Conservation (phyloP, 108 stramenopile species). For the Nitzschia sp. region DNA sequence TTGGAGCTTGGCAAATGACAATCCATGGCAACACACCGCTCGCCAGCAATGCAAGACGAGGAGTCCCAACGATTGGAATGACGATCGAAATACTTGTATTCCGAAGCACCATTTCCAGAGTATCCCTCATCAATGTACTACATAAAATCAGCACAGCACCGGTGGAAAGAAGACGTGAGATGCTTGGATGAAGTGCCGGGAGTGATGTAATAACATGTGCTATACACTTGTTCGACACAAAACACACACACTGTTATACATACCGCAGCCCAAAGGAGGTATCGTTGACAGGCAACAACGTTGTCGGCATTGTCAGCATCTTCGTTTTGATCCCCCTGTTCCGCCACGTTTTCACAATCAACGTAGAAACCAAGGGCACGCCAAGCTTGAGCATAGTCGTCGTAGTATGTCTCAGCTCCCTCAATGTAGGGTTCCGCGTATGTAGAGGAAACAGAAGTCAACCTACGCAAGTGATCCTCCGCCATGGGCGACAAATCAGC, state of each 20-base stretch:
- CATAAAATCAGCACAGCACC: no score
- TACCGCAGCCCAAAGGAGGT: constrained; percentile 58
- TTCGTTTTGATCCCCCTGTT: neutral
- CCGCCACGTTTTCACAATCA: constrained; percentile 43
- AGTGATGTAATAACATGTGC: no score
- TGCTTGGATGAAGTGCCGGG: no score
- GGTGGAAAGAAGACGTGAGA: no score
- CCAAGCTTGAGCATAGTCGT: constrained; percentile 56
- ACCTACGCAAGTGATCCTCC: constrained; percentile 8
- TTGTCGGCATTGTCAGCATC: neutral
- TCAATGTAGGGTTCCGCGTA: neutral
- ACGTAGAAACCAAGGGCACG: constrained; percentile 50
- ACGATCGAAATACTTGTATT: constrained; percentile 51
- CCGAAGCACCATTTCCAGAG: constrained; percentile 48
- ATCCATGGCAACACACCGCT: constrained; percentile 61
- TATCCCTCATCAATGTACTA: constrained; percentile 55
- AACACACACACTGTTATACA: neutral
- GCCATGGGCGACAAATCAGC: constrained; percentile 12
- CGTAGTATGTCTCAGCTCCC: constrained; percentile 34
- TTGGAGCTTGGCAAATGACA: constrained; percentile 49
- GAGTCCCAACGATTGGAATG: constrained; percentile 38
- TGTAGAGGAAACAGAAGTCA: neutral
- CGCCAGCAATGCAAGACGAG: constrained; percentile 33
- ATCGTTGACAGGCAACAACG: constrained; percentile 36
- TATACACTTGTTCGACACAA: no score